Evolutionary conservation across 2,329 filamentous ascomycete species (phyloP).

Genomic region (Xylariaceae sp.): DNA sequence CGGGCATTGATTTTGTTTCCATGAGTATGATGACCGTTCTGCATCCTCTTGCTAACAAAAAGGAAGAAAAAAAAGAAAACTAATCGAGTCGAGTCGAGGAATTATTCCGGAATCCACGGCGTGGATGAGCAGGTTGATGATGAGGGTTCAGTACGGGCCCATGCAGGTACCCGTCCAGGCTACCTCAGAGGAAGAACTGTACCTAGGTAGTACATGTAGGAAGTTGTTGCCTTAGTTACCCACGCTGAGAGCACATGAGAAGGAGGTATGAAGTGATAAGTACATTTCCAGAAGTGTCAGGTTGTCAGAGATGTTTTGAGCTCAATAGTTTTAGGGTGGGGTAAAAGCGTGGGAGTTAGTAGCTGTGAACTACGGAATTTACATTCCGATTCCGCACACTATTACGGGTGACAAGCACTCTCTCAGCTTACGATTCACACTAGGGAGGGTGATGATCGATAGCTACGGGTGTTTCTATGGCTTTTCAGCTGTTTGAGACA

Average conservation of each 20-base stretch:
- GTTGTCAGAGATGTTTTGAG: no score
- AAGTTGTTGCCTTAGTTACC: neutral
- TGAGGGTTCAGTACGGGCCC: neutral
- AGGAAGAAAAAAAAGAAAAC: neutral
- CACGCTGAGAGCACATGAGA: neutral
- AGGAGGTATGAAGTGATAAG: neutral
- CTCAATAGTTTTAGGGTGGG: no score
- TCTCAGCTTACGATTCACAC: no score
- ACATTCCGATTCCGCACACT: no score
- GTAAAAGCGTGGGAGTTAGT: no score
- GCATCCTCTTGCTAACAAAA: constrained; percentile 8
- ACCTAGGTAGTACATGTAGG: neutral
- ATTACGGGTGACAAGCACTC: no score
- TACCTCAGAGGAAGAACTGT: neutral
- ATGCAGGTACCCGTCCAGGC: neutral
- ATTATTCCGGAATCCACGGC: no score
- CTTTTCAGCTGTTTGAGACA: no score
- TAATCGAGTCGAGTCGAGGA: no score
- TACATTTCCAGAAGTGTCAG: neutral
- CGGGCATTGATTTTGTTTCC: constrained; percentile 28
- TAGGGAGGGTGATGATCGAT: no score
- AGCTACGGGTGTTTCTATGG: no score
- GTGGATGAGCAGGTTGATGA: neutral
- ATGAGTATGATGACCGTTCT: constrained; percentile 24
- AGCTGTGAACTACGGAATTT: no score